Evolutionary conservation across 2,329 filamentous ascomycete genomes (phyloP), one percentile per base, ranked within the genome.

Genomic region (Botryotinia convoluta): DNA sequence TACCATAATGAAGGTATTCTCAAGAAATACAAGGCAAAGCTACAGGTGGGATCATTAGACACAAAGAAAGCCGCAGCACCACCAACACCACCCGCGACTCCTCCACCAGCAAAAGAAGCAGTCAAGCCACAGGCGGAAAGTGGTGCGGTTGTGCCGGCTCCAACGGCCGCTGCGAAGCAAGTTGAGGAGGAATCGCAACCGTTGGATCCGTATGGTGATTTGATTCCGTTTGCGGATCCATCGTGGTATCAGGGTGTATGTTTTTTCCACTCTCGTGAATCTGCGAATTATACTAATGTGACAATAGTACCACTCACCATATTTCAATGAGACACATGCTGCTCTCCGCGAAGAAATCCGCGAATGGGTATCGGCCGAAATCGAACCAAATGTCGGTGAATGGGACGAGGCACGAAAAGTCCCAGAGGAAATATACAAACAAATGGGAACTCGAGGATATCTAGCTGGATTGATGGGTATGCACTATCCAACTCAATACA

Each of bases 331-430:
- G 84, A 91, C 93, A 8, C 96, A 99, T 83, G 95, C 90, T 73
- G 94, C 94, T 69, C 91, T 99, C 68, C 94, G 96, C 74, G 91
- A 90, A 77, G 96, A 99, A 86, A 87, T 98, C 74, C 93, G 96
- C 80, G 88, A 94, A 85, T 99, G 95, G 95, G 89, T 99, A 72
- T 93, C 97, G 75, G 88, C 87, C 73, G 93, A 94, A 79, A 91
- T 98, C 82, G 94, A 97, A 86, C 95, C 96, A 35, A 88, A 95
- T 79, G 93, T 98, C 73, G 92, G 90, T 59, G 96, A 99, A 83
- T 99, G 96, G 96, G 96, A 99, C 79, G 96, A 98, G 87, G 93
- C 91, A 79, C 97, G 94, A 86, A 89, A 91, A 81, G 94, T 98
- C 2, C 95, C 96, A 0, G 90, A 93, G 63, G 88, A 90, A 78